Percentiles rank a stretch among this genome's conserved stretches.
These are phyloP conservation scores for Phyllostachys edulis DNA, from an alignment of 176 grass and related monocot genomes.

Conservation along the genomic window DNA sequence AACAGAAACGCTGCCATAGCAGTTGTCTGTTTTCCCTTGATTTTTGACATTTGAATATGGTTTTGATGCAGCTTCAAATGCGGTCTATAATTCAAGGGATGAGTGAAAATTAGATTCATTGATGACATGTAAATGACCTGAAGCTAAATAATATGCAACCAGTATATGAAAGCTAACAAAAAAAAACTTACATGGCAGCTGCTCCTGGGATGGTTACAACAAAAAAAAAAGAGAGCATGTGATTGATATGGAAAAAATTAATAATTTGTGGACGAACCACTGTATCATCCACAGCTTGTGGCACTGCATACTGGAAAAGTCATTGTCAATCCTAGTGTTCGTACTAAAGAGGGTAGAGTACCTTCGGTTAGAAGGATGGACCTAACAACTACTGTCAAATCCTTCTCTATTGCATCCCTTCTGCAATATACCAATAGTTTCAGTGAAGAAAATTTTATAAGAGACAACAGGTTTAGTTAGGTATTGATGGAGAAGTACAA, in stretches of 20 bases:
- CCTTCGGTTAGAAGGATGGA: slow-evolving; percentile 49
- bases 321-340: slow-evolving; percentile 46
- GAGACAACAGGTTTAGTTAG: slow-evolving; percentile 72
- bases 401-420: slow-evolving; percentile 76
- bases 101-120: slow-evolving; percentile 28
- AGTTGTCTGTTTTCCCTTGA: not conserved
- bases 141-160: not conserved
- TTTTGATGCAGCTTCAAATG: slow-evolving; percentile 39
- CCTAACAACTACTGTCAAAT: slow-evolving; percentile 59
- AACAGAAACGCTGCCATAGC: slow-evolving; percentile 11
- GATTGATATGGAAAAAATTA: slow-evolving; percentile 60
- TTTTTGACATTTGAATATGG: slow-evolving; percentile 29
- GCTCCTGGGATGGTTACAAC: slow-evolving; percentile 28
- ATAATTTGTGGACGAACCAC: slow-evolving; percentile 48
- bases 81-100: slow-evolving; percentile 29
- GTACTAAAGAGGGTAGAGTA: slow-evolving; percentile 43
- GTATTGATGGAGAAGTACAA: slow-evolving; percentile 82
- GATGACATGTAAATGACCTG: slow-evolving; percentile 40
- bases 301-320: slow-evolving; percentile 36
- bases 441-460: slow-evolving; percentile 77
- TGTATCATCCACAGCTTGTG: slow-evolving; percentile 35
- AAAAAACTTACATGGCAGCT: slow-evolving; percentile 28
- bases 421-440: slow-evolving; percentile 93
- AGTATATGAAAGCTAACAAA: slow-evolving; percentile 17
- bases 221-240: slow-evolving; percentile 58